Base-by-base conservation (phyloP, 2,329 filamentous ascomycete species). In the Tolypocladium tropicale region DNA sequence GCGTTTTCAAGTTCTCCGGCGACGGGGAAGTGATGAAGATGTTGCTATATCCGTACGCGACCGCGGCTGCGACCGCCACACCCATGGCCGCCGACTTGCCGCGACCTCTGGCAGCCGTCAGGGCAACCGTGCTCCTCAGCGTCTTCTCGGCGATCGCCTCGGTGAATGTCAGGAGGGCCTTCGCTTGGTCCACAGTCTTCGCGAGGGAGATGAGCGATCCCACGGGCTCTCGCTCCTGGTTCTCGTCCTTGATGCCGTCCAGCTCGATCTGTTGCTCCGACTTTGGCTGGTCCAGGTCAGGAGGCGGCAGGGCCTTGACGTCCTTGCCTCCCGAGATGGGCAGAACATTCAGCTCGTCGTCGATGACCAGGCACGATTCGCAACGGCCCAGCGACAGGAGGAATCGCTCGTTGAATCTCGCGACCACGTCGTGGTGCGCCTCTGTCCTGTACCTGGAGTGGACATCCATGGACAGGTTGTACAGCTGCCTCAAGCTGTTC, bases 1-100 rank as follows among this genome's bases (percentile, higher is more conserved):
- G 78, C 0, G 94, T 99, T 76, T 97, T 99, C 79, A 99, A 79
- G 74, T 99, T 99, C 74, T 99, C 95, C 0, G 94, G 94, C 59
- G 90, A 96, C 0, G 93, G 93, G 1, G 93, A 97, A 1, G 94
- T 99, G 68, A 99, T 96, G 74, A 99, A 99, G 65, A 99, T 96
- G 71, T 99, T 99, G 77, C 91, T 96, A 74, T 99, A 99, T 30
- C 94, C 94, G 68, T 97, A 89, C 1, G 94, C 93, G 49, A 99
- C 83, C 1, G 95, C 95, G 3, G 94, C 91, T 4, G 94, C 94
- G 48, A 99, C 88, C 3, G 94, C 91, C 53, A 99, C 86, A 73
- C 94, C 94, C 65, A 99, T 81, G 30, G 94, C 94, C 21, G 94
- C 95, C 23, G 94, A 99, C 74, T 99, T 99, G 74, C 94, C 94